phyloP scores from a whole-genome alignment of 1,284 basidiomycete genomes.

The Irpex sp. region DNA sequence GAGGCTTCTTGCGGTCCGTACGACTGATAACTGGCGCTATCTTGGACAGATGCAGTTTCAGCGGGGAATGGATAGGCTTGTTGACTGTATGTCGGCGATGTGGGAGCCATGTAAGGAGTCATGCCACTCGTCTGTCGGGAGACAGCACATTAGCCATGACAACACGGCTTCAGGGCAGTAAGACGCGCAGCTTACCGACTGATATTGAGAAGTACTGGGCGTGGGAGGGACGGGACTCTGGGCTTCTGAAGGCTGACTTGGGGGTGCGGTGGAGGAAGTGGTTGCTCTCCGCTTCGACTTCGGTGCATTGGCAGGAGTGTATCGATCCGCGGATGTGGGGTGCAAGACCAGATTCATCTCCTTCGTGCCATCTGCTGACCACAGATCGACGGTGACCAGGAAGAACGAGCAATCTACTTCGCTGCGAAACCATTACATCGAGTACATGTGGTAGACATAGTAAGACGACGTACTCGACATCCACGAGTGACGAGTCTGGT shows the following conservation, averaged over 20 bases:
- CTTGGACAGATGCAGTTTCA: conserved; percentile 30
- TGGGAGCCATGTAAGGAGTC: conserved; percentile 34
- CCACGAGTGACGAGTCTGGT: conserved; percentile 65
- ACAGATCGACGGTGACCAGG: conserved; percentile 84
- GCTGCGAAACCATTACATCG: conserved; percentile 36
- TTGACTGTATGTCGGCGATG: conserved; percentile 35
- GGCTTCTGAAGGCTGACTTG: conserved; percentile 19
- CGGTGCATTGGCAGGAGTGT: conserved; percentile 46
- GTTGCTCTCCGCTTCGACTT: conserved; percentile 46
- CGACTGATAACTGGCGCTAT: conserved; percentile 27
- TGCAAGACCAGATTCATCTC: conserved; percentile 87
- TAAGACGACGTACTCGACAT: conserved; percentile 65
- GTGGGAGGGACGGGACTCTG: conserved; percentile 22
- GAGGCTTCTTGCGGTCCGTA: conserved; percentile 24
- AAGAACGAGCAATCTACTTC: conserved; percentile 85
- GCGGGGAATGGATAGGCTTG: conserved; percentile 39
- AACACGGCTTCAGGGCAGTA: not conserved
- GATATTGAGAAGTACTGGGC: conserved; percentile 18
- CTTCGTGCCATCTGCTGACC: conserved; percentile 75
- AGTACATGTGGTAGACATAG: not conserved
- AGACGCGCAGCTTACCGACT: conserved; percentile 21
- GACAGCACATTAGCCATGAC: conserved; percentile 2
- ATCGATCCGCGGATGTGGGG: conserved; percentile 74
- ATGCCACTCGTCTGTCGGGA: conserved; percentile 27
- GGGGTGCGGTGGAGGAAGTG: conserved; percentile 18